These are phyloP conservation scores for Lophiostoma macrostomum DNA, from an alignment of 495 filamentous ascomycete species.

Conservation along the genomic window DNA sequence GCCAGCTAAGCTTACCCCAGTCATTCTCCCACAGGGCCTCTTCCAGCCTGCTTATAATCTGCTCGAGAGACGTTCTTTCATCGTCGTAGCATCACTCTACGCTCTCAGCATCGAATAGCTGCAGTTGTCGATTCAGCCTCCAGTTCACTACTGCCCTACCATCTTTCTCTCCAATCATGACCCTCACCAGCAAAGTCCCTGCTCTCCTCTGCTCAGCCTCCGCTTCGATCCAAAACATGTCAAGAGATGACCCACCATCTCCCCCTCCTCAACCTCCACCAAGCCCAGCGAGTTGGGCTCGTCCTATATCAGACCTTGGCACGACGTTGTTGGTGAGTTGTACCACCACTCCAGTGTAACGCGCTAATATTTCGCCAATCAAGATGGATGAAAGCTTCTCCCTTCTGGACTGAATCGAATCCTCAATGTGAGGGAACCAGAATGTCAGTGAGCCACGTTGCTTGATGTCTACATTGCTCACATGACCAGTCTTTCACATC, in stretches of 20 bases:
- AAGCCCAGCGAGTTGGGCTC: constrained; percentile 18
- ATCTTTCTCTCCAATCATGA: no score
- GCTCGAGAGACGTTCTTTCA: constrained; percentile 11
- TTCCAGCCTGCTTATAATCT: no score
- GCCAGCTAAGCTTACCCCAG: constrained; percentile 5
- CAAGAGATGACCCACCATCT: constrained; percentile 29
- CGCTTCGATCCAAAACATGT: neutral
- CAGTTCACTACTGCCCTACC: no score
- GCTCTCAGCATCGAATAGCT: neutral
- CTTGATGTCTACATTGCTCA: neutral
- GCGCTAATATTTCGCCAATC: no score
- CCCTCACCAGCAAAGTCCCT: neutral
- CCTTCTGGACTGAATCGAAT: neutral
- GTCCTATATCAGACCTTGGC: neutral
- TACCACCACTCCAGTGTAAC: neutral
- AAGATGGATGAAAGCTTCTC: constrained; percentile 6
- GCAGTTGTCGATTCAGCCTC: no score
- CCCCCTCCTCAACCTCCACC: constrained; percentile 31
- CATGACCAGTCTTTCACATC: no score
- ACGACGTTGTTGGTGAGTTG: constrained; percentile 1
- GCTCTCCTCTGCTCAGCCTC: neutral
- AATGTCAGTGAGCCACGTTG: neutral
- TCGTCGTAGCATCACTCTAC: constrained; percentile 9
- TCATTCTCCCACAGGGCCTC: neutral
- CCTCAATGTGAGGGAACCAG: neutral